Conservation (phyloP, 2,329 filamentous ascomycete species). For the Aspergillus pseudoviridinutans region DNA sequence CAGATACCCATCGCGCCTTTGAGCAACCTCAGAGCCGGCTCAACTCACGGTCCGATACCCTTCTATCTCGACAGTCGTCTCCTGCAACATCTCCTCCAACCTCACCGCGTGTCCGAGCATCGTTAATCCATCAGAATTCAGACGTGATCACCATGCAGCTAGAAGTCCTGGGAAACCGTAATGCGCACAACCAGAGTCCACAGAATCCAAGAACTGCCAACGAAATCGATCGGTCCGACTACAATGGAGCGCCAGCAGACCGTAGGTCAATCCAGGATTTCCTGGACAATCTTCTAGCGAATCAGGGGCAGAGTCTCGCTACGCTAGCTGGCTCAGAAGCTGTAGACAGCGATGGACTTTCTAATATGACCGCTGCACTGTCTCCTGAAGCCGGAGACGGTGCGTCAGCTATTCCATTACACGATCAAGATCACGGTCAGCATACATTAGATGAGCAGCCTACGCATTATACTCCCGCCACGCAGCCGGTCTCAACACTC, state of each 20-base stretch:
- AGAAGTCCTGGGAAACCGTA: conserved; percentile 35
- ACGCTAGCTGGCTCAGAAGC: conserved; percentile 12
- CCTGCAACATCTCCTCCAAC: conserved; percentile 38
- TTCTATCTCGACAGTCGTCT: conserved; percentile 38
- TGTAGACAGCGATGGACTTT: conserved; percentile 21
- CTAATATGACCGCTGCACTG: conserved; percentile 17
- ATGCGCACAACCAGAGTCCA: conserved; percentile 17
- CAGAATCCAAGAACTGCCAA: conserved; percentile 11
- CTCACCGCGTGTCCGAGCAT: conserved; percentile 41
- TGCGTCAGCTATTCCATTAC: not conserved
- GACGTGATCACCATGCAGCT: conserved; percentile 44
- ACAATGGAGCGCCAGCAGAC: conserved; percentile 15
- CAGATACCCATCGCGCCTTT: conserved; percentile 10
- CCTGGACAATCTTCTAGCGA: conserved; percentile 32
- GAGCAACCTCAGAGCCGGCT: conserved; percentile 16
- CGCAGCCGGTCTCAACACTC: conserved; percentile 7
- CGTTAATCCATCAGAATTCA: conserved; percentile 40
- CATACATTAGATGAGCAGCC: conserved; percentile 4
- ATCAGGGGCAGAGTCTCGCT: conserved; percentile 22
- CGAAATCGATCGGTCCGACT: conserved; percentile 9
- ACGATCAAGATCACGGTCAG: conserved; percentile 4
- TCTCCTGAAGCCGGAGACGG: conserved; percentile 15
- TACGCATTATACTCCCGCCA: conserved; percentile 7
- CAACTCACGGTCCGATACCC: conserved; percentile 37
- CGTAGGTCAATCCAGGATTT: conserved; percentile 32